Conservation (phyloP, 208 protist genomes). For the Acanthamoeba healyi region DNA sequence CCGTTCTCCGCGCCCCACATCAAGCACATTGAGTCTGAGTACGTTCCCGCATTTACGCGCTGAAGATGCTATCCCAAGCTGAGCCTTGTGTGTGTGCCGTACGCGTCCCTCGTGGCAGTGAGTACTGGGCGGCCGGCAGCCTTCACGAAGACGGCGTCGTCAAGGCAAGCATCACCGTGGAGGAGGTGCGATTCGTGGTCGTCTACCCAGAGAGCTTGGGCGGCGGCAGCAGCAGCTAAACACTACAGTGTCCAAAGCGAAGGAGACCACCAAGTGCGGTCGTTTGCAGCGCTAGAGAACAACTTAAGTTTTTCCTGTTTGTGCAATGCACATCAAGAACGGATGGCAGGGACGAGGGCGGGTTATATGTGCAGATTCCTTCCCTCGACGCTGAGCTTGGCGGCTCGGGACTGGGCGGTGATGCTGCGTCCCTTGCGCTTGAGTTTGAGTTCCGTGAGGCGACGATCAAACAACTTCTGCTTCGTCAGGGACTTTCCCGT, state of each 20-base stretch:
- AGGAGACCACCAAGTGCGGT: no score
- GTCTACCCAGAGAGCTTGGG: neutral
- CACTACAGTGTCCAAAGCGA: no score
- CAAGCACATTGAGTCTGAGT: neutral
- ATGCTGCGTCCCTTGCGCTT: slow-evolving; percentile 57
- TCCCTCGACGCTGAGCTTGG: slow-evolving; percentile 62
- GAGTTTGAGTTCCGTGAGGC: slow-evolving; percentile 13
- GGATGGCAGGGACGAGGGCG: no score
- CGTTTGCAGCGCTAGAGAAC: no score
- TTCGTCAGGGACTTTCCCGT: neutral
- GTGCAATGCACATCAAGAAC: no score
- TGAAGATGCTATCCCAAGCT: no score
- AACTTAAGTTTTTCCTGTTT: no score
- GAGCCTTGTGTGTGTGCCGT: no score
- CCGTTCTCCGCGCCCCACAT: neutral
- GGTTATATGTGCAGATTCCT: slow-evolving; percentile 47
- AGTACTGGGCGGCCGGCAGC: no score
- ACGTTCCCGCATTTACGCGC: no score
- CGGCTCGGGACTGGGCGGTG: slow-evolving; percentile 34
- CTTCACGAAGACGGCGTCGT: neutral
- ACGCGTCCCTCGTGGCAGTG: no score
- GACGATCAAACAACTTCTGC: slow-evolving; percentile 48
- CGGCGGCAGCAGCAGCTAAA: no score
- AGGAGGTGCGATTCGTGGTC: neutral
- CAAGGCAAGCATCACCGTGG: neutral